Evolutionary conservation across 2,329 filamentous ascomycete species (phyloP).

Genomic region (Phialemoniopsis sp.): DNA sequence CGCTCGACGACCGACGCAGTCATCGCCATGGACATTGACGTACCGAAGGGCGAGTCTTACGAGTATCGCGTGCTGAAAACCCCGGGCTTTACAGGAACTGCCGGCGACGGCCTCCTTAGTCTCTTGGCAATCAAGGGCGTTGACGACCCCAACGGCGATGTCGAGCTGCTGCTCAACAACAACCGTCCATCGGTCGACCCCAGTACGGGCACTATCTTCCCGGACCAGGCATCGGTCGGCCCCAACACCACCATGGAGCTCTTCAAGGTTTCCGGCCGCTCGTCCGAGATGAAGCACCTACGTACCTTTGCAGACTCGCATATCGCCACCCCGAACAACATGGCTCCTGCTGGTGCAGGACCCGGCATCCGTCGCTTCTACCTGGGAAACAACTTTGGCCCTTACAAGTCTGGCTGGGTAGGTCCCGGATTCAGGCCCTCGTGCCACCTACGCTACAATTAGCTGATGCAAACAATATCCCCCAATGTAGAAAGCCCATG

Average conservation of each 20-base stretch:
- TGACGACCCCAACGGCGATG: slow-evolving; percentile 14
- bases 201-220: slow-evolving; percentile 9
- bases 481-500: slow-evolving; percentile 7
- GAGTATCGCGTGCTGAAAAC: slow-evolving; percentile 16
- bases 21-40: slow-evolving; percentile 25
- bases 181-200: slow-evolving; percentile 17
- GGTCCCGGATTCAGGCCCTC: not conserved
- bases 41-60: slow-evolving; percentile 12
- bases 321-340: slow-evolving; percentile 18
- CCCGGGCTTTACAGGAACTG: slow-evolving; percentile 19
- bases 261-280: slow-evolving; percentile 7
- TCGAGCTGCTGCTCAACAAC: slow-evolving; percentile 18
- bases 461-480: not conserved
- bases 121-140: slow-evolving; percentile 22
- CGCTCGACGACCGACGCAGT: slow-evolving; percentile 24
- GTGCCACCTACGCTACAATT: not conserved
- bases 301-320: slow-evolving; percentile 12
- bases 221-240: slow-evolving; percentile 8
- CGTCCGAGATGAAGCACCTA: slow-evolving; percentile 14
- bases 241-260: slow-evolving; percentile 13
- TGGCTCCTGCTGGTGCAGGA: slow-evolving; percentile 13
- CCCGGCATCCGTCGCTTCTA: slow-evolving; percentile 11
- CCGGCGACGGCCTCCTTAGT: slow-evolving; percentile 21
- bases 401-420: slow-evolving; percentile 12
- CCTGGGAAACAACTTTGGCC: slow-evolving; percentile 18